A percentile compares a stretch with the other conserved stretches of the same genome.
phyloP scores from a whole-genome alignment of 352 stramenopile species.

The Globisporangium spiculum region DNA sequence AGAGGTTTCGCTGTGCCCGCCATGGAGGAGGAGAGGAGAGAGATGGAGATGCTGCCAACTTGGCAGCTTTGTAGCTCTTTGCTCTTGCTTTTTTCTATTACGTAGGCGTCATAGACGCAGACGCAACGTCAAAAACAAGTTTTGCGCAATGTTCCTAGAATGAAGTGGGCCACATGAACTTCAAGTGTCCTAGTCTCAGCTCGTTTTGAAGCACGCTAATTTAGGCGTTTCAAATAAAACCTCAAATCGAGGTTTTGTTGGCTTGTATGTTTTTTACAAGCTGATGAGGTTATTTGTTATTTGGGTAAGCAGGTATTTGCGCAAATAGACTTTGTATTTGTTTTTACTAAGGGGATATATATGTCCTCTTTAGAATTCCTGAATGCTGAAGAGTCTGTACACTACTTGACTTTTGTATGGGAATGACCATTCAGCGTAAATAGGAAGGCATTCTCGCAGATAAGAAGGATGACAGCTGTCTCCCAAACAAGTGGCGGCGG shows the following conservation, averaged over 20 bases:
- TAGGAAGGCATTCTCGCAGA: not conserved
- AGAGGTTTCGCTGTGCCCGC: constrained; percentile 24
- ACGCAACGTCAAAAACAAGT: constrained; percentile 1
- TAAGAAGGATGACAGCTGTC: not conserved
- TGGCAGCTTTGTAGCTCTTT: not conserved
- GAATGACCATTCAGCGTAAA: not conserved
- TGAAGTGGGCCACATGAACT: not conserved
- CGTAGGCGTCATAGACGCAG: not conserved
- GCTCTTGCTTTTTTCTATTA: constrained; percentile 7
- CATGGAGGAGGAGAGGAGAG: constrained; percentile 9
- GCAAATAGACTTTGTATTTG: not conserved
- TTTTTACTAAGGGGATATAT: not conserved
- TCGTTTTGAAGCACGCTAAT: not conserved
- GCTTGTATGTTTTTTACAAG: not conserved
- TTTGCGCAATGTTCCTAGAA: constrained; percentile 3
- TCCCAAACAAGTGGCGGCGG: not conserved
- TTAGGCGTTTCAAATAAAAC: not conserved
- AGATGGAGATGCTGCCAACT: not conserved
- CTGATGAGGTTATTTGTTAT: not conserved
- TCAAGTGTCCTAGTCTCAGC: not conserved
- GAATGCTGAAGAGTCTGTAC: not conserved
- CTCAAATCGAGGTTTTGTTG: not conserved
- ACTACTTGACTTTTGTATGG: not conserved
- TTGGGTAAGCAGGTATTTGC: not conserved
- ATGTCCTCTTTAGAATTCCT: not conserved